These are phyloP conservation scores for Clathrospora elynae DNA, from an alignment of 2,329 filamentous ascomycete genomes.

Conservation along the genomic window DNA sequence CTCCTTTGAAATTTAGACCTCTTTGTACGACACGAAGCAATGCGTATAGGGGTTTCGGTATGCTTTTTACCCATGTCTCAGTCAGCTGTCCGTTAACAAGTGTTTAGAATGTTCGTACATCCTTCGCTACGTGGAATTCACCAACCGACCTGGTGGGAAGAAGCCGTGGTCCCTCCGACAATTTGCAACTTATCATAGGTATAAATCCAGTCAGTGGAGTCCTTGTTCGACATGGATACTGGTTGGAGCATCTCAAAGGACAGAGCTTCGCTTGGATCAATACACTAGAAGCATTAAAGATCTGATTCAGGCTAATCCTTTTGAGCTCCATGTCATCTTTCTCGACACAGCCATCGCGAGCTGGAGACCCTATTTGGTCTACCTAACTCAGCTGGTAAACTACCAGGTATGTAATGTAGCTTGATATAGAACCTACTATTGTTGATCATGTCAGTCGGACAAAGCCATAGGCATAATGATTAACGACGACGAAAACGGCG, in stretches of 20 bases:
- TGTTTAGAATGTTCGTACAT: constrained; percentile 13
- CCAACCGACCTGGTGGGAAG: constrained; percentile 5
- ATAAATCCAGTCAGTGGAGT: not conserved
- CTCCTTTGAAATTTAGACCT: constrained; percentile 21
- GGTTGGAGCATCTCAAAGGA: constrained; percentile 10
- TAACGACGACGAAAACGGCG: constrained; percentile 4
- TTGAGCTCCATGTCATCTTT: constrained; percentile 33
- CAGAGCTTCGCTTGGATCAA: constrained; percentile 10
- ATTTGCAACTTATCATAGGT: constrained; percentile 17
- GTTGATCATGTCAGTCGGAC: too few species aligned
- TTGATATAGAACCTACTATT: too few species aligned
- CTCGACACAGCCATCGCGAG: constrained; percentile 23
- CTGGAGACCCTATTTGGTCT: constrained; percentile 25
- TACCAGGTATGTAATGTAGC: not conserved
- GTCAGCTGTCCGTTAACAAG: not conserved
- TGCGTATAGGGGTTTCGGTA: constrained; percentile 24
- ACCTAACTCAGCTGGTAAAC: constrained; percentile 1
- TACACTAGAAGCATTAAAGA: constrained; percentile 4
- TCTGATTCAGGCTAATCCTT: constrained; percentile 18
- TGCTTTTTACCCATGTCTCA: not conserved
- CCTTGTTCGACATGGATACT: constrained; percentile 18
- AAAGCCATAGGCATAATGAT: constrained; percentile 20
- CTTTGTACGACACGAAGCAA: constrained; percentile 10
- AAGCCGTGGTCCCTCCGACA: constrained; percentile 19
- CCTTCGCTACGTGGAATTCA: constrained; percentile 18